Evolutionary conservation across 2,329 filamentous ascomycete species (phyloP).

Genomic region (Botryosphaeria dothidea): DNA sequence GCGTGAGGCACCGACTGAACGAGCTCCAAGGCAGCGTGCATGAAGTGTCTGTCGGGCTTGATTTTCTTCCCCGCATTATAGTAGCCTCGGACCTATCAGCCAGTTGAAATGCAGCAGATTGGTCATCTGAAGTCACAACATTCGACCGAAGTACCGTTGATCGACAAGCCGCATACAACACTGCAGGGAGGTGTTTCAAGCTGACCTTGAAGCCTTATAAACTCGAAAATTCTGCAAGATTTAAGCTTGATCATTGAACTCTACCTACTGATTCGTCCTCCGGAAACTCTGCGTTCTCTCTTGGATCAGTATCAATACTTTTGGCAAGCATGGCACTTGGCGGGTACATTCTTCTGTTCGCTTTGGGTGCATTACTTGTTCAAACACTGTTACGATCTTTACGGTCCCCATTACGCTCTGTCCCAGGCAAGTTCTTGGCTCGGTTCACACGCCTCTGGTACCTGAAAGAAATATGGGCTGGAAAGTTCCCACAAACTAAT

Average conservation of each 20-base stretch:
- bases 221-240: not conserved
- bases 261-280: not conserved
- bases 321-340: not conserved
- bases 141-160: not conserved
- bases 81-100: not conserved
- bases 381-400: not conserved
- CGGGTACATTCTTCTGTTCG: not conserved
- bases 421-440: not conserved
- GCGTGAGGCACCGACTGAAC: no score
- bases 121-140: not conserved
- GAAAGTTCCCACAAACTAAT: conserved; percentile 23
- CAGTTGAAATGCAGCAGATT: not conserved
- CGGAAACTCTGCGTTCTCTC: not conserved
- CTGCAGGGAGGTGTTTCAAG: not conserved
- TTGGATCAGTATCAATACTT: not conserved
- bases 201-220: not conserved
- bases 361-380: not conserved
- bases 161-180: not conserved
- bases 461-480: not conserved
- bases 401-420: not conserved
- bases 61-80: not conserved
- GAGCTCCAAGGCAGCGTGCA: not conserved
- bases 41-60: not conserved
- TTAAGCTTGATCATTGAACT: not conserved
- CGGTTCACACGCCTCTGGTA: not conserved